Evolutionary conservation across 2,329 filamentous ascomycete genomes (phyloP).

Genomic region (Reticulascus tulasneorum): DNA sequence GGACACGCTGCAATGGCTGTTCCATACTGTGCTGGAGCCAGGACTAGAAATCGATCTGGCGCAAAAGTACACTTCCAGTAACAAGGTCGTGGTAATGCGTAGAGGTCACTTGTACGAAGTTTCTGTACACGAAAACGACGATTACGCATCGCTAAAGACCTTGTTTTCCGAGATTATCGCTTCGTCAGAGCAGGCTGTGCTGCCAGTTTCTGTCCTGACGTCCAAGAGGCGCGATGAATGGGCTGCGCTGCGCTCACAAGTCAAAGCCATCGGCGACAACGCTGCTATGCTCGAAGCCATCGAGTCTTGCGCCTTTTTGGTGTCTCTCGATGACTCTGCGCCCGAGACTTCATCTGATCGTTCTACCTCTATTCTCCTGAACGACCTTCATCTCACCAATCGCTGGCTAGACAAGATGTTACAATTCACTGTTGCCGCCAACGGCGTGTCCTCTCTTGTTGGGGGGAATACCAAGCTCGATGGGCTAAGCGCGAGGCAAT

Average conservation of each 20-base stretch:
- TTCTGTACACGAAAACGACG: conserved; percentile 8
- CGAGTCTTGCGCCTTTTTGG: conserved; percentile 18
- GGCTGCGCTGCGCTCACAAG: too few species aligned
- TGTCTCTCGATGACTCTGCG: conserved; percentile 21
- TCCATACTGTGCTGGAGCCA: conserved; percentile 23
- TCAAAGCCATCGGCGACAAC: too few species aligned
- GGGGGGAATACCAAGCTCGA: conserved; percentile 20
- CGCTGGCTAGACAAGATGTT: conserved; percentile 22
- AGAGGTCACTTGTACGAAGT: conserved; percentile 22
- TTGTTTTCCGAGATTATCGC: too few species aligned
- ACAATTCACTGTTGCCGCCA: conserved; percentile 18
- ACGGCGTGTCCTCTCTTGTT: conserved; percentile 17
- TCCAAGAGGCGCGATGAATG: too few species aligned
- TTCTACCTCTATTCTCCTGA: too few species aligned
- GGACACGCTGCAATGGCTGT: conserved; percentile 23
- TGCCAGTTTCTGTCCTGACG: too few species aligned
- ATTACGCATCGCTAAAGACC: too few species aligned
- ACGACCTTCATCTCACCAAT: conserved; percentile 22
- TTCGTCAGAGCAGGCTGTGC: too few species aligned
- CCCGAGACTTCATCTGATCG: conserved; percentile 9
- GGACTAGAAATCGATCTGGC: conserved; percentile 6
- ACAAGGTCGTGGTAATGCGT: conserved; percentile 20
- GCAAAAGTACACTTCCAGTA: conserved; percentile 18
- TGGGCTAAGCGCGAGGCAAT: too few species aligned
- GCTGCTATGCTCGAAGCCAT: conserved; percentile 15